phyloP scores from a whole-genome alignment of 768 basidiomycete genomes.

The Tulasnella sp. region DNA sequence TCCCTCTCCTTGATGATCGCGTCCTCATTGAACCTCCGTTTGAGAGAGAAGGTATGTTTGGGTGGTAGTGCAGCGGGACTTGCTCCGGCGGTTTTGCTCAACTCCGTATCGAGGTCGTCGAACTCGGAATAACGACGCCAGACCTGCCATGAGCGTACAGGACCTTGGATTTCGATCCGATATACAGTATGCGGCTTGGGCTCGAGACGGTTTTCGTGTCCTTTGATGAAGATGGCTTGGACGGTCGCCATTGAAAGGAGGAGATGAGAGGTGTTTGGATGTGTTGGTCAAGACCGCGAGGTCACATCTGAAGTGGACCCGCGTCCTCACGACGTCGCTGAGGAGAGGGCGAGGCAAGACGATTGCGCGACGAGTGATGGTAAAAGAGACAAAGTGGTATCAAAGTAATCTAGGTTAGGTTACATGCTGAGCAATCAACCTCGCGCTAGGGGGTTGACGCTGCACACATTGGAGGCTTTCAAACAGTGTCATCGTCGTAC shows the following conservation, averaged over 20 bases:
- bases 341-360: neutral
- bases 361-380: neutral
- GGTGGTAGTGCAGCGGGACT: constrained; percentile 68
- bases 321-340: neutral
- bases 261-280: neutral
- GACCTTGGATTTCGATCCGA: constrained; percentile 72
- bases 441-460: neutral
- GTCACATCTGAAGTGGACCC: neutral
- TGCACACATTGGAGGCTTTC: neutral
- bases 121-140: constrained; percentile 95
- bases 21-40: constrained; percentile 35
- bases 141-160: constrained; percentile 88
- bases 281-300: neutral
- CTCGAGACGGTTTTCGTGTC: constrained; percentile 50
- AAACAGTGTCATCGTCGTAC: constrained; percentile 15
- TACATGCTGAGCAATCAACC: neutral
- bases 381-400: neutral
- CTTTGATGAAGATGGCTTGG: constrained; percentile 60
- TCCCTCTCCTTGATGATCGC: constrained; percentile 64
- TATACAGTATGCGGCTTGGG: constrained; percentile 79
- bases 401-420: neutral
- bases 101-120: constrained; percentile 70
- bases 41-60: constrained; percentile 65
- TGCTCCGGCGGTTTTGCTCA: constrained; percentile 67
- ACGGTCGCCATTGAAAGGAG: constrained; percentile 33